Base-by-base conservation (phyloP, 345 rosid genomes). In the Euclidium syriacum region DNA sequence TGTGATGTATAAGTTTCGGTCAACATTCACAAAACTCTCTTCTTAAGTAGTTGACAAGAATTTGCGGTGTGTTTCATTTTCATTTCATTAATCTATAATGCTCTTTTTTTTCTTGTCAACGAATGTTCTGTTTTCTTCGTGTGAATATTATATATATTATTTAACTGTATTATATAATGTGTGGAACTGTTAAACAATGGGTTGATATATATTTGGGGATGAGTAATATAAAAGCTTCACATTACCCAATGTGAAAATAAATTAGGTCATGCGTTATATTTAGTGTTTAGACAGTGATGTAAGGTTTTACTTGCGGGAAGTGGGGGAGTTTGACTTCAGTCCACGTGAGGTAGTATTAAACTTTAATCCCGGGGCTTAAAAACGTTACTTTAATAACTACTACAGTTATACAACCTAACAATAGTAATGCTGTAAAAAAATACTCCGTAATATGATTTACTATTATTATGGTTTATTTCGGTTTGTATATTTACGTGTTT, bases 231-330 rank as follows among this genome's bases (percentile, higher is more conserved):
- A 58, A 70, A 62, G 74, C 24, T 39, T 62, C 52, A 47, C 58
- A 55, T 22, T 8, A 30, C 32, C 69, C 69, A 53, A 17, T 62
- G 64, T 12, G 64, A 62, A 70, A 62, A 44, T 62, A 22, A 70
- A 55, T 30, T 62, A 55, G 69, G 69, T 62, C 64, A 62, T 70
- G 58, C 69, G 69, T 70, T 70, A 70, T 70, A 63, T 53, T 38
- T 14, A 69, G 62, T 52, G 68, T 52, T 61, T 70, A 46, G 68
- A 70, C 68, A 61, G 24, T 40, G 67, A 52, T 52, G 73, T 44
- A 52, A 39, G 55, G 50, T 61, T 52, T n/a, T 44, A 53, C 56
- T 53, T 70, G 74, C 74, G 68, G 68, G 74, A 70, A 61, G 74
- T 70, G 40, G 7, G 68, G 51, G 58, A 68, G 17, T 68, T 50